These are phyloP conservation scores for Epichloe hybrida DNA, from an alignment of 2,329 filamentous ascomycete species.

Conservation along the genomic window DNA sequence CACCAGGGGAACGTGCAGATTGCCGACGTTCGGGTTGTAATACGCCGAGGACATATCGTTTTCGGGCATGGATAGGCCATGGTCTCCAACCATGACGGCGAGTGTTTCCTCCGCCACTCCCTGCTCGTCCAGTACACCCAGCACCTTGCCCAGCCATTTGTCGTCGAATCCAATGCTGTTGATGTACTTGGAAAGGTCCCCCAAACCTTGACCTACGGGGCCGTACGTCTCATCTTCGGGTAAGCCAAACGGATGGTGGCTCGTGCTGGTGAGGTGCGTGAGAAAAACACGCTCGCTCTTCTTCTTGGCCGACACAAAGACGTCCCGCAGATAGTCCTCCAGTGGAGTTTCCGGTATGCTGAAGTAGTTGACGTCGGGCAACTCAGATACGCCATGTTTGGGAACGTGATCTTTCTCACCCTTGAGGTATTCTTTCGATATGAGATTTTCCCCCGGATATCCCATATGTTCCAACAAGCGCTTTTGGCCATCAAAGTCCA, in stretches of 20 bases:
- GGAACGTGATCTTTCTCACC: conserved; percentile 10
- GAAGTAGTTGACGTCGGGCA: conserved; percentile 22
- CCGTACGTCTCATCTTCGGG: conserved; percentile 16
- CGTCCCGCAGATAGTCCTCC: conserved; percentile 20
- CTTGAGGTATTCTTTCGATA: conserved; percentile 18
- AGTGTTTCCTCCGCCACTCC: conserved; percentile 21
- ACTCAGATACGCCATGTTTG: conserved; percentile 14
- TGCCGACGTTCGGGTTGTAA: conserved; percentile 20
- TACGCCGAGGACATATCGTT: conserved; percentile 18
- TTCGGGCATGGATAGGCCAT: conserved; percentile 20
- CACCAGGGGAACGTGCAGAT: conserved; percentile 19
- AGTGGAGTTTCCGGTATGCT: conserved; percentile 18
- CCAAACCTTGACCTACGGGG: conserved; percentile 13
- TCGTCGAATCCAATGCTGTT: conserved; percentile 21
- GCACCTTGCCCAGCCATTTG: conserved; percentile 18
- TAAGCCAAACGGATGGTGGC: conserved; percentile 20
- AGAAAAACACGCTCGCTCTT: conserved; percentile 20
- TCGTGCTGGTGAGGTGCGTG: conserved; percentile 22
- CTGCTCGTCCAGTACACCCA: conserved; percentile 18
- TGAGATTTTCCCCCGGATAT: conserved; percentile 12
- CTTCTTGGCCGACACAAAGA: conserved; percentile 17
- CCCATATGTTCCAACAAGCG: conserved; percentile 17
- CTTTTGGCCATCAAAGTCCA: conserved; percentile 18
- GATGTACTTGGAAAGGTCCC: conserved; percentile 20
- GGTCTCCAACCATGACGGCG: conserved; percentile 20